Evolutionary conservation across 768 basidiomycete genomes (phyloP).

Genomic region (Suillus fuscotomentosus): DNA sequence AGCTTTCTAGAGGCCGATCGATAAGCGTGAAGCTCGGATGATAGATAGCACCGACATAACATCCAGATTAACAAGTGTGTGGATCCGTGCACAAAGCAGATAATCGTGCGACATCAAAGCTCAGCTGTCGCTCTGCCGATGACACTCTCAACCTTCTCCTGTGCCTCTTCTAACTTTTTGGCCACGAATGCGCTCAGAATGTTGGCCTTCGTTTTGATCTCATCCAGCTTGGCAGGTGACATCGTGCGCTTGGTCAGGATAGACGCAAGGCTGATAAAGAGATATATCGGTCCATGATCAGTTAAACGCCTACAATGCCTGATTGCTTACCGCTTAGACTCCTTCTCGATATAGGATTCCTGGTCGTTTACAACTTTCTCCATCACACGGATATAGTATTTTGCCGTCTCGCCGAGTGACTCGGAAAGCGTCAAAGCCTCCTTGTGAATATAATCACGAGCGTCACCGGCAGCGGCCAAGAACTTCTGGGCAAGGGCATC

Average conservation of each 20-base stretch:
- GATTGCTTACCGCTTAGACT: conserved; percentile 69
- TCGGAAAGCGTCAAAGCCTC: conserved; percentile 55
- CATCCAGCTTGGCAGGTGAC: conserved; percentile 79
- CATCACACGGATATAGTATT: conserved; percentile 90
- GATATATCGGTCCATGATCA: conserved; percentile 10
- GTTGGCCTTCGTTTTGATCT: conserved; percentile 91
- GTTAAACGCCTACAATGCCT: neutral
- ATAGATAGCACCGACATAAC: conserved; percentile 12
- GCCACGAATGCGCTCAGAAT: conserved; percentile 64
- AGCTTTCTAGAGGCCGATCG: no score
- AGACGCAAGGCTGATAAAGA: conserved; percentile 54
- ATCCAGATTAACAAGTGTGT: conserved; percentile 16
- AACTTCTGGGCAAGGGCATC: conserved; percentile 79
- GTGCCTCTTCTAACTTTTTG: conserved; percentile 28
- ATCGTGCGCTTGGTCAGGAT: conserved; percentile 82
- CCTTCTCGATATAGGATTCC: conserved; percentile 81
- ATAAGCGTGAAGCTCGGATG: conserved; percentile 6
- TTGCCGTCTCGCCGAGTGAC: conserved; percentile 52
- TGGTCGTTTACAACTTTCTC: conserved; percentile 74
- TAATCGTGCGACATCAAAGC: conserved; percentile 32
- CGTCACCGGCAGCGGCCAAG: conserved; percentile 55
- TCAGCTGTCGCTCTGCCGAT: conserved; percentile 37
- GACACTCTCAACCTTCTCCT: conserved; percentile 34
- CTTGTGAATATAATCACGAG: conserved; percentile 59
- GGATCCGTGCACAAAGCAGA: conserved; percentile 8